phyloP scores from a whole-genome alignment of 2,329 filamentous ascomycete species.

The Phialemoniopsis sp. region DNA sequence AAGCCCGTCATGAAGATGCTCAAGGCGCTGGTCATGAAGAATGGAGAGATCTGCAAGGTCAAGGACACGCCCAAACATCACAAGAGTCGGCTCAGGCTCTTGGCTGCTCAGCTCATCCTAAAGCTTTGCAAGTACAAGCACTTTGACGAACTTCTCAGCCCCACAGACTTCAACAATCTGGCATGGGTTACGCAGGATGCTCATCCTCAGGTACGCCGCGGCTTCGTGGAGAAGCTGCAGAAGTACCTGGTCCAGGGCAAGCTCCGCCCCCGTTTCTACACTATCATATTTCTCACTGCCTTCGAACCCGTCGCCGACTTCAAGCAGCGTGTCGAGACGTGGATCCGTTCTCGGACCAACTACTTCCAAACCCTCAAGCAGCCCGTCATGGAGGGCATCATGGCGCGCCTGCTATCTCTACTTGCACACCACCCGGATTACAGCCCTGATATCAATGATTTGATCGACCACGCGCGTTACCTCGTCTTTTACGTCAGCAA shows the following conservation, averaged over 20 bases:
- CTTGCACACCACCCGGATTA: conserved; percentile 95
- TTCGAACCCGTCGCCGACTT: conserved; percentile 78
- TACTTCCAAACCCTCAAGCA: conserved; percentile 56
- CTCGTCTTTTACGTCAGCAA: conserved; percentile 83
- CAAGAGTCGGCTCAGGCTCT: conserved; percentile 73
- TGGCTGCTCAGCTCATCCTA: conserved; percentile 74
- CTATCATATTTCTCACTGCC: conserved; percentile 83
- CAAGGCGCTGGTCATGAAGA: conserved; percentile 67
- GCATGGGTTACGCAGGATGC: conserved; percentile 79
- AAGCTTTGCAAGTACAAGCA: conserved; percentile 78
- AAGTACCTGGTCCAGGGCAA: conserved; percentile 78
- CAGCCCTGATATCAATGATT: conserved; percentile 57
- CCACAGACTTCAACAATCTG: conserved; percentile 74
- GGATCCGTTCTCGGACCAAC: conserved; percentile 78
- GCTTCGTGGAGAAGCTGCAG: conserved; percentile 81
- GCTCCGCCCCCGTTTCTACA: conserved; percentile 76
- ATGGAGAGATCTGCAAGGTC: conserved; percentile 76
- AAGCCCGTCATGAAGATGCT: conserved; percentile 74
- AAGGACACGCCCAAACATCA: conserved; percentile 74
- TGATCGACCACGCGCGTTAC: conserved; percentile 82
- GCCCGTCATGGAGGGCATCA: conserved; percentile 71
- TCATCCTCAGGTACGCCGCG: conserved; percentile 66
- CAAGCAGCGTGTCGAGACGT: conserved; percentile 74
- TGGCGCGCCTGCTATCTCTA: conserved; percentile 79
- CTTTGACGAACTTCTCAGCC: conserved; percentile 71